Evolutionary conservation across 148 eudicot genomes (phyloP), one percentile per base, ranked within the genome.

Genomic region (Dianthus caryophyllus): DNA sequence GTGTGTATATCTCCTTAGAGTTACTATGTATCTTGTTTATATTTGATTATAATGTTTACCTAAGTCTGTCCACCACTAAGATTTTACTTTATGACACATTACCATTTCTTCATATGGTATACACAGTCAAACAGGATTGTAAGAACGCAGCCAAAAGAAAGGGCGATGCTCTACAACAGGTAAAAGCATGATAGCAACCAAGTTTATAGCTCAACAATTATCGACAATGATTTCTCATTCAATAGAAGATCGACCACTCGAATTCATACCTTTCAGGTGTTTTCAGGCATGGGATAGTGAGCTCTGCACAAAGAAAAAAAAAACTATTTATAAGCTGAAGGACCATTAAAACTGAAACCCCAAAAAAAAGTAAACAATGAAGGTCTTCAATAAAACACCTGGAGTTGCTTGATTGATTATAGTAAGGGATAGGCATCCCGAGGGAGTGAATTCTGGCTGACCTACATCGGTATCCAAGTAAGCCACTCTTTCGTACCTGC

Each of bases 381-480:
- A 69, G 52, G 1, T 14, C 25, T 15, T 31, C 49, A 21, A 66
- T n/a, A 33, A 66, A 31, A 38, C 73, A 94, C 97, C 95, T 76
- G 87, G 80, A 70, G 92, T 90, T 74, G 82, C 61, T 67, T 88
- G 77, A 67, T 94, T 88, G 68, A 94, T 76, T 41, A 86, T 75
- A 50, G 90, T 84, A 29, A 94, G 84, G 46, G 98, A 90, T 36
- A 94, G 74, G 59, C 90, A 86, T 69, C 97, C 97, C 36, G 98
- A 88, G 47, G 98, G 84, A 67, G 98, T 94, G 74, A 94, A 94
- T 78, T 94, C 98, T 14, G 97, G 77, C 85, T 94, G 98, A 65
- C 98, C 98, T 75, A 94, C 98, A 86, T 94, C 98, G 9, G 92
- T 88, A 71, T 94, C 98, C 78, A 94, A 76, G 64, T 85, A 94